Evolutionary conservation across 257 asterid species (phyloP).

Genomic region (Linderniella brevidens): DNA sequence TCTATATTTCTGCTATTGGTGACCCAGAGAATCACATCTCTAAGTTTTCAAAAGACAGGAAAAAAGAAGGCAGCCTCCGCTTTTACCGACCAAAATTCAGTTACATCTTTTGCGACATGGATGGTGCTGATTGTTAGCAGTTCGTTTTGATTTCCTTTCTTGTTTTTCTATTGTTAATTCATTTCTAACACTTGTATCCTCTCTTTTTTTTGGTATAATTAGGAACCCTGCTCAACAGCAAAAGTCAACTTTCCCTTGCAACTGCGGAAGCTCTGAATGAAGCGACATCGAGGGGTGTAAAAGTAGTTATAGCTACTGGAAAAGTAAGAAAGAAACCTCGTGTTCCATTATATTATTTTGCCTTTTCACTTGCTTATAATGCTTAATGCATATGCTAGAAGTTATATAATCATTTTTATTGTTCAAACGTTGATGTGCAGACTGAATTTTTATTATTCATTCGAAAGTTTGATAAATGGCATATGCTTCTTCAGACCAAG

Average conservation of each 20-base stretch:
- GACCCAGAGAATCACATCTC: constrained; percentile 37
- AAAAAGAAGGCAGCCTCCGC: constrained; percentile 86
- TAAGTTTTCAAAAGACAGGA: constrained; percentile 95
- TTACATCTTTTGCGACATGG: constrained; percentile 96
- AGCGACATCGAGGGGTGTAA: constrained; percentile 86
- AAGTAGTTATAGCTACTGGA: constrained; percentile 92
- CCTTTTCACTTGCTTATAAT: too few species aligned
- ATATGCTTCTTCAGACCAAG: too few species aligned
- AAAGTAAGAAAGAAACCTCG: constrained; percentile 32
- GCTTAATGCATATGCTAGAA: too few species aligned
- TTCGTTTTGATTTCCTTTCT: not conserved
- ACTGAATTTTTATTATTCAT: too few species aligned
- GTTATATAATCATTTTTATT: too few species aligned
- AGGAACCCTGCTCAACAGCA: constrained; percentile 98
- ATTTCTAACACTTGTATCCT: not conserved
- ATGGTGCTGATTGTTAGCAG: constrained; percentile 40
- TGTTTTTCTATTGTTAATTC: not conserved
- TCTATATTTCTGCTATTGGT: constrained; percentile 24
- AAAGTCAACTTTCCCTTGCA: constrained; percentile 53
- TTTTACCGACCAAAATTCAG: constrained; percentile 84
- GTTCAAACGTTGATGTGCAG: too few species aligned
- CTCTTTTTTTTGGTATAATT: constrained; percentile 10
- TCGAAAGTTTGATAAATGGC: too few species aligned
- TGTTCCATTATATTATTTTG: too few species aligned
- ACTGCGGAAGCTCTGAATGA: constrained; percentile 78